Conservation (phyloP, 192 early-diverging fungal genomes). For the Backusella luteola region DNA sequence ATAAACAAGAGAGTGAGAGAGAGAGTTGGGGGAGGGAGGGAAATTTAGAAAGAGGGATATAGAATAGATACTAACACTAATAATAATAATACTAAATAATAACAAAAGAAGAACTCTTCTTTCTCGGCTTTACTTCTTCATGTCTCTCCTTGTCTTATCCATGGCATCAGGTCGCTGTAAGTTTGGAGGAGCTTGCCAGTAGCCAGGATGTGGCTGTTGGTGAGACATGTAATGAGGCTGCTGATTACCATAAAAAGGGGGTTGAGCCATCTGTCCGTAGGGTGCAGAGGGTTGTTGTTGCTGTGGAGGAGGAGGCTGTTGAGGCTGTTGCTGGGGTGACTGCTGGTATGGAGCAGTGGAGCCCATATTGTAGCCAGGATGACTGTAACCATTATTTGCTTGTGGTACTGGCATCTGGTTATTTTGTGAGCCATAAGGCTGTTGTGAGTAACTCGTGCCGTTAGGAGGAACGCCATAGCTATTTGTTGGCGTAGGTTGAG, state of each 20-base stretch:
- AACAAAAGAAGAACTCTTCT: not conserved
- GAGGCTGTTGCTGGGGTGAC: conserved; percentile 1
- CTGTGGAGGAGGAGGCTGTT: not conserved
- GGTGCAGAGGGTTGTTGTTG: not conserved
- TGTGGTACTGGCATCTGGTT: conserved; percentile 7
- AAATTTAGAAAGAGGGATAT: too few relatives aligned
- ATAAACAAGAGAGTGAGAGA: not conserved
- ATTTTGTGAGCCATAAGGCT: conserved; percentile 5
- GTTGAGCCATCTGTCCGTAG: conserved; percentile 17
- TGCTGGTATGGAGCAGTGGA: not conserved
- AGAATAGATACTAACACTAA: not conserved
- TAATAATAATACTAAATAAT: not conserved
- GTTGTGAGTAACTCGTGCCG: not conserved
- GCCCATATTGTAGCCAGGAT: not conserved
- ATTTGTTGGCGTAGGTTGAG: not conserved
- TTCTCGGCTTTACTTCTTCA: not conserved
- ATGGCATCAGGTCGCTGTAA: not conserved
- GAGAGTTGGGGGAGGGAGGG: not conserved
- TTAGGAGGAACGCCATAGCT: conserved; percentile 2
- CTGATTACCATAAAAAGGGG: conserved; percentile 14
- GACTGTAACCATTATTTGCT: not conserved
- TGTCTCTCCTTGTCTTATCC: not conserved
- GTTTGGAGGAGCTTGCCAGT: not conserved
- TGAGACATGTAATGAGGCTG: conserved; percentile 21
- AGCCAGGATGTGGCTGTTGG: conserved; percentile 4